Base-by-base conservation (phyloP, 257 asterid genomes). In the Nicotiana tabacum region DNA sequence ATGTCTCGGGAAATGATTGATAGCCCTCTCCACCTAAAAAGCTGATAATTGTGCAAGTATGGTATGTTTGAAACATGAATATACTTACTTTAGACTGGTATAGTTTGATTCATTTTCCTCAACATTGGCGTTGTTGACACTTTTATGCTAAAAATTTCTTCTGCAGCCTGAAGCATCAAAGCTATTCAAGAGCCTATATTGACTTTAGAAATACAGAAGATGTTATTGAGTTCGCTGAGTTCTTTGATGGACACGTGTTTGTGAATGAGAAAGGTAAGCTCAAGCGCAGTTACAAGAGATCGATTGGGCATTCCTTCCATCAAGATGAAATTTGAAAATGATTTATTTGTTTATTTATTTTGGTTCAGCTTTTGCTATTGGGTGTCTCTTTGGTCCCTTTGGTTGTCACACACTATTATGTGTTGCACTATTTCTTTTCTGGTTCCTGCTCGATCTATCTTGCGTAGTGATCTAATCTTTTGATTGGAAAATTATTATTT, bases 231-330 rank as follows among this genome's bases (percentile, higher is more conserved):
- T 94, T 96, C 67, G 96, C 98, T 2, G 98, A 92, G 85, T 93
- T 91, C 86, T 96, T 96, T 84, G 92, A 91, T 81, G 98, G 95
- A 80, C 98, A 96, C 87, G 90, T 93, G 67, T 96, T 96, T 86
- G 99, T 96, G 83, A 96, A 92, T 68, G 99, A 94, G 89, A 96
- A 93, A 89, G 99, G 99, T 96, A 90, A 66, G 33, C 80, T 72
- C 82, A 21, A 68, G 60, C 30, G 11, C 80, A 16, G 43, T 85
- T 74, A 83, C 82, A 66, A 56, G 81, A 56, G 80, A 85, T 84
- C 61, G 81, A 24, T 33, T 70, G 11, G 69, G 56, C 37, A 77
- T 33, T 46, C 81, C 13, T 72, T 67, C 77, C 67, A 62, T 10
- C 67, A 13, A 64, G 69, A 64, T 64, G 29, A 37, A 35, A 37